These are phyloP conservation scores for Mesembryanthemum crystallinum DNA, from an alignment of 148 eudicot genomes.

Conservation along the genomic window DNA sequence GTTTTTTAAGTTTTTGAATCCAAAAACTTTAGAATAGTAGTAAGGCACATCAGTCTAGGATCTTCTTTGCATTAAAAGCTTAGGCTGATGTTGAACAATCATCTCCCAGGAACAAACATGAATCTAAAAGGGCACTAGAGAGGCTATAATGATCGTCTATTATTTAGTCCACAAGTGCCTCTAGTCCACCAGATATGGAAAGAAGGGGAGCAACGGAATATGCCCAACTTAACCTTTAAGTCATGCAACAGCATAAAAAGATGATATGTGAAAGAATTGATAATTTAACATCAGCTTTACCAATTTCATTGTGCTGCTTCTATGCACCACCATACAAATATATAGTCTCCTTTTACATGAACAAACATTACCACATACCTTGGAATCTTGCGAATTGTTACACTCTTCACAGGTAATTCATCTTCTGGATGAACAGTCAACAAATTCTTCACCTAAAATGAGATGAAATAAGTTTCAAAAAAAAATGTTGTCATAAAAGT, in stretches of 20 bases:
- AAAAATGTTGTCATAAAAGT: no score
- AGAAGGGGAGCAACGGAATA: background rate
- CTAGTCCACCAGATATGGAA: no score
- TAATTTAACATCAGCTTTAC: background rate
- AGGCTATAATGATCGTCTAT: background rate
- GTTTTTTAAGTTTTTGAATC: background rate
- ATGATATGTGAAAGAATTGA: background rate
- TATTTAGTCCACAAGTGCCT: background rate
- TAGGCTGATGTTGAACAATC: background rate
- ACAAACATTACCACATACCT: constrained; percentile 41
- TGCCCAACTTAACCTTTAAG: no score
- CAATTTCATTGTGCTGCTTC: background rate
- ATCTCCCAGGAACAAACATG: constrained; percentile 3
- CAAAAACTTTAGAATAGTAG: background rate
- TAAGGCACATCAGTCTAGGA: background rate
- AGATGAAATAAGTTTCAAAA: no score
- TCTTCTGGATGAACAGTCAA: constrained; percentile 87
- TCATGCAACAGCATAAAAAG: background rate
- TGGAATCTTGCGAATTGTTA: constrained; percentile 91
- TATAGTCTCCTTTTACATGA: background rate
- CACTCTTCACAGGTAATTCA: constrained; percentile 76
- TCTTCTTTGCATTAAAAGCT: background rate
- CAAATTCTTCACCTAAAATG: constrained; percentile 73
- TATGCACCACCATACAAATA: background rate
- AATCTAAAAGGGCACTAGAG: background rate